These are phyloP conservation scores for Hippophae rhamnoides DNA, from an alignment of 306 rosid genomes.

Conservation along the genomic window DNA sequence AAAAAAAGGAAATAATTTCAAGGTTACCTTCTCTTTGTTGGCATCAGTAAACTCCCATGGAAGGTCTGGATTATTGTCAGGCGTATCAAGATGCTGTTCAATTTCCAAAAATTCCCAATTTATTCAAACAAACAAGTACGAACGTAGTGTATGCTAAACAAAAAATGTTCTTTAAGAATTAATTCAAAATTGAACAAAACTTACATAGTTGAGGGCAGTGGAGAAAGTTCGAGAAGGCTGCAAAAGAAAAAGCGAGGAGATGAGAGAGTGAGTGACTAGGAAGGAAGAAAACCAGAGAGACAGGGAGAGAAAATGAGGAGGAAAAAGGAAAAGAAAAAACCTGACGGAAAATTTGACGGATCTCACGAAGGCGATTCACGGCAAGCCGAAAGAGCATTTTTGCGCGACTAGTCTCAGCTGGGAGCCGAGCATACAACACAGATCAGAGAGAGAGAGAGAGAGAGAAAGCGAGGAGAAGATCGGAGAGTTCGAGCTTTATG, in stretches of 20 bases:
- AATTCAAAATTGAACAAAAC: slow-evolving; percentile 20
- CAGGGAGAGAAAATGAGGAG: neutral
- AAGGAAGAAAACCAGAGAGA: slow-evolving; percentile 2
- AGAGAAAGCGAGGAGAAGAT: neutral
- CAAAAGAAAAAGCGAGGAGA: slow-evolving; percentile 2
- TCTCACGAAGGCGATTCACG: slow-evolving; percentile 55
- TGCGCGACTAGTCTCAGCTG: neutral
- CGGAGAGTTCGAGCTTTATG: slow-evolving; percentile 9
- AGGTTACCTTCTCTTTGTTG: slow-evolving; percentile 56
- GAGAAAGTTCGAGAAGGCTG: slow-evolving; percentile 75
- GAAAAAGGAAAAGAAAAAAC: slow-evolving; percentile 17
- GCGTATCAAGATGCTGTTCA: slow-evolving; percentile 72
- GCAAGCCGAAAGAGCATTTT: slow-evolving; percentile 88
- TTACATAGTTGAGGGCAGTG: slow-evolving; percentile 86
- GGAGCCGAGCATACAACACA: neutral
- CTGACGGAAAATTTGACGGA: slow-evolving; percentile 81
- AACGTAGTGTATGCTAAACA: neutral
- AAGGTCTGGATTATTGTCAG: slow-evolving; percentile 70
- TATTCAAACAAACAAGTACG: neutral
- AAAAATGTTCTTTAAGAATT: neutral
- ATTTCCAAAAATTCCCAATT: slow-evolving; percentile 13
- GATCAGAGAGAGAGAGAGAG: neutral
- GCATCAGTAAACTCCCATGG: slow-evolving; percentile 66
- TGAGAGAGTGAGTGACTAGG: slow-evolving; percentile 12
- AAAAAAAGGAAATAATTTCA: neutral